These are phyloP conservation scores for Tolypocladium capitatum DNA, from an alignment of 2,329 filamentous ascomycete species.

Conservation along the genomic window DNA sequence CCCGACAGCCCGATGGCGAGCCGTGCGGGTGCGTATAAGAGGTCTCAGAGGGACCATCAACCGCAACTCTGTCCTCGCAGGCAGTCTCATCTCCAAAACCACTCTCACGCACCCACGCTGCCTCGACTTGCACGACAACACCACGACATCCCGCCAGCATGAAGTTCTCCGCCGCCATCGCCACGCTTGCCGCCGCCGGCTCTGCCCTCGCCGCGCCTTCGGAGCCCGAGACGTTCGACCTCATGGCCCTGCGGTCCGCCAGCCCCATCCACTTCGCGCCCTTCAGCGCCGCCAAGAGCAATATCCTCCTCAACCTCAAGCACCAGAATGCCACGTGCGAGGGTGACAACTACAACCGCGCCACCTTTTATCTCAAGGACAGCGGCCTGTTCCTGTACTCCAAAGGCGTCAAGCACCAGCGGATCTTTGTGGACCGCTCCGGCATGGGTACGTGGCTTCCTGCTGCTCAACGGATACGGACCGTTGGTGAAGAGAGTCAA, in stretches of 20 bases:
- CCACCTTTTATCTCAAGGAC: slow-evolving; percentile 36
- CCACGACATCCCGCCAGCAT: slow-evolving; percentile 8
- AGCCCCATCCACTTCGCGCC: slow-evolving; percentile 31
- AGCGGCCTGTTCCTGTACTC: slow-evolving; percentile 34
- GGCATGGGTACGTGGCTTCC: slow-evolving; percentile 36
- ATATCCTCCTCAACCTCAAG: slow-evolving; percentile 29
- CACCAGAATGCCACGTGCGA: slow-evolving; percentile 37
- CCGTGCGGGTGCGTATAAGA: background rate
- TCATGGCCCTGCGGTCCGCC: slow-evolving; percentile 36
- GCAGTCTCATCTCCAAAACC: background rate
- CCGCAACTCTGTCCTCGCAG: background rate
- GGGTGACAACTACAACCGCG: slow-evolving; percentile 22
- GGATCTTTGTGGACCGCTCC: slow-evolving; percentile 40
- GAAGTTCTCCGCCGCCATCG: slow-evolving; percentile 15
- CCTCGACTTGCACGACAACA: background rate
- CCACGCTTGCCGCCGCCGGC: slow-evolving; percentile 13
- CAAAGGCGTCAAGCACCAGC: slow-evolving; percentile 27
- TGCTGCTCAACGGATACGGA: background rate
- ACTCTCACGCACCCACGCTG: background rate
- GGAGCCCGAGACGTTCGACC: slow-evolving; percentile 26
- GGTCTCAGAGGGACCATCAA: background rate
- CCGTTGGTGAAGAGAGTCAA: no score
- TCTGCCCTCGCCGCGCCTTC: slow-evolving; percentile 14
- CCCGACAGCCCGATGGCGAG: background rate
- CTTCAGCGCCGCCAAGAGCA: slow-evolving; percentile 29